Evolutionary conservation across 1,284 basidiomycete species (phyloP).

Genomic region (Heterobasidion irregulare): DNA sequence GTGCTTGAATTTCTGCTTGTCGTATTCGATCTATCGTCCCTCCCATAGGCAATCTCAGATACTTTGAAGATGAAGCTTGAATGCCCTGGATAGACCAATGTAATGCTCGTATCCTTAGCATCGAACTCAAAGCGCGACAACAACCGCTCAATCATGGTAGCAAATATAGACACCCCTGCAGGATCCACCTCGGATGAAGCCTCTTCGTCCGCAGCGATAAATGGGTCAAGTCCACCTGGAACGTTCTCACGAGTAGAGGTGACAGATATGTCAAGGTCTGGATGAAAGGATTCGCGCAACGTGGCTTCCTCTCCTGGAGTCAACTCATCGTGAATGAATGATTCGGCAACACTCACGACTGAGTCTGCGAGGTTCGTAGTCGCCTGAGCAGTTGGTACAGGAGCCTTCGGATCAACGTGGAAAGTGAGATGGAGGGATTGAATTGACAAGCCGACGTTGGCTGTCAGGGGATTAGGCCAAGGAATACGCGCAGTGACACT

Average conservation of each 20-base stretch:
- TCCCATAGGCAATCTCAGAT: constrained; percentile 50
- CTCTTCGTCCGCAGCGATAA: constrained; percentile 30
- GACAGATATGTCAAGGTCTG: constrained; percentile 24
- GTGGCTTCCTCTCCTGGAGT: constrained; percentile 62
- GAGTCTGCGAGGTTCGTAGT: constrained; percentile 58
- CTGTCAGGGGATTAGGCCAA: constrained; percentile 68
- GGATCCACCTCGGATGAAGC: constrained; percentile 34
- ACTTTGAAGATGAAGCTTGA: constrained; percentile 55
- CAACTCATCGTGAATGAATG: constrained; percentile 80
- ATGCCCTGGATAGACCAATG: constrained; percentile 52
- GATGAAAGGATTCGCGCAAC: constrained; percentile 63
- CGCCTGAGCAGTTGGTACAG: constrained; percentile 10
- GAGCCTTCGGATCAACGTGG: constrained; percentile 30
- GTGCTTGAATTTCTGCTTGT: constrained; percentile 1
- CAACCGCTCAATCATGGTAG: constrained; percentile 76
- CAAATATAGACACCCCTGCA: constrained; percentile 75
- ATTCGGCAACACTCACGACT: constrained; percentile 73
- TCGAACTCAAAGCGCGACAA: constrained; percentile 78
- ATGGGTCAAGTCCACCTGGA: constrained; percentile 63
- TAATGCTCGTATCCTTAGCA: constrained; percentile 60
- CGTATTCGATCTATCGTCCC: constrained; percentile 19
- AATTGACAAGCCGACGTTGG: constrained; percentile 59
- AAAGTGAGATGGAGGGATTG: constrained; percentile 58
- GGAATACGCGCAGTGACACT: constrained; percentile 71
- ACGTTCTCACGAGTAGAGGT: constrained; percentile 30